phyloP scores from a whole-genome alignment of 257 asterid species.

The Perilla frutescens region DNA sequence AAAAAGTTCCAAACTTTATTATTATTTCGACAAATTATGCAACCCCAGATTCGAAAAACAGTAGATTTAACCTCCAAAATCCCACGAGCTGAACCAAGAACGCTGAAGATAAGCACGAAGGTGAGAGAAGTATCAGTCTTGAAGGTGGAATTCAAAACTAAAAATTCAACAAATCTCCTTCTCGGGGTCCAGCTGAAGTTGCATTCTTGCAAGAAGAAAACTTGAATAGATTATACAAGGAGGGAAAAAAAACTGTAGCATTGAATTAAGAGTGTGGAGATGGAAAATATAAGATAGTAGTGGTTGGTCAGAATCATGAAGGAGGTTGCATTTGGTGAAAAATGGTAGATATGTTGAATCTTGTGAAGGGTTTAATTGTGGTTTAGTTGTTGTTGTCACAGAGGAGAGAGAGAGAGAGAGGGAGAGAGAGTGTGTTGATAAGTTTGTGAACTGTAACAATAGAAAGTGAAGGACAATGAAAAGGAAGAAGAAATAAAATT shows the following conservation, averaged over 20 bases:
- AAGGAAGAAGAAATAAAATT: background rate
- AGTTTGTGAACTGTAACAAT: background rate
- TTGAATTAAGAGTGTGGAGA: slow-evolving; percentile 26
- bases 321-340: slow-evolving; percentile 25
- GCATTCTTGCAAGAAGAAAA: slow-evolving; percentile 32
- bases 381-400: slow-evolving; percentile 47
- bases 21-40: slow-evolving; percentile 49
- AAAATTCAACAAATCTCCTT: slow-evolving; percentile 31
- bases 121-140: slow-evolving; percentile 18
- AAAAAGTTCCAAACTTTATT: slow-evolving; percentile 50
- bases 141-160: slow-evolving; percentile 11
- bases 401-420: slow-evolving; percentile 10
- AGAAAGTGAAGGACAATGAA: background rate
- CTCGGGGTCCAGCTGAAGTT: slow-evolving; percentile 21
- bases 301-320: slow-evolving; percentile 41
- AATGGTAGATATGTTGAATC: slow-evolving; percentile 51
- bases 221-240: background rate
- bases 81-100: slow-evolving; percentile 4
- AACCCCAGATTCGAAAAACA: slow-evolving; percentile 40
- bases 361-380: slow-evolving; percentile 60
- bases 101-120: slow-evolving; percentile 1
- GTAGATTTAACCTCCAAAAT: slow-evolving; percentile 35
- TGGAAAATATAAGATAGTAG: slow-evolving; percentile 19
- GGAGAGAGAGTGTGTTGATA: background rate
- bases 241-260: slow-evolving; percentile 24